Conservation (phyloP, 2,329 filamentous ascomycete species). For the Orbilia ellipsospora region DNA sequence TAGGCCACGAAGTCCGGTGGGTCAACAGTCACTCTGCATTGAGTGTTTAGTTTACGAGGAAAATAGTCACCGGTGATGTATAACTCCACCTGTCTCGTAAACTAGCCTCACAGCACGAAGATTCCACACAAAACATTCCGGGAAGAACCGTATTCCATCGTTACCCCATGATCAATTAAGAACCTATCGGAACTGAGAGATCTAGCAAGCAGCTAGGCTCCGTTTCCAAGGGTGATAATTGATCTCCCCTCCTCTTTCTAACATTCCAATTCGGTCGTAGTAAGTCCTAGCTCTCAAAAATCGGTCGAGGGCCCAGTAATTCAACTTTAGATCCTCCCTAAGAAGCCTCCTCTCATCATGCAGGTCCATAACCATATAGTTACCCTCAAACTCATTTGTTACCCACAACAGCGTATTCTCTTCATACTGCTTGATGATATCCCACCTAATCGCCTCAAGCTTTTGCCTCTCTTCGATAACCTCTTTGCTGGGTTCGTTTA, state of each 20-base stretch:
- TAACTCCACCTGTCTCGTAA: too few species aligned
- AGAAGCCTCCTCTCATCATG: constrained; percentile 71
- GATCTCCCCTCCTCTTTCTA: neutral
- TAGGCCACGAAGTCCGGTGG: too few species aligned
- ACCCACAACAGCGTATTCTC: constrained; percentile 80
- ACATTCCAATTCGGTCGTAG: constrained; percentile 77
- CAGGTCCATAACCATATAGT: constrained; percentile 61
- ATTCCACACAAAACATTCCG: too few species aligned
- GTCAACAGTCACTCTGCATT: too few species aligned
- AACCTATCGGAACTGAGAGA: too few species aligned
- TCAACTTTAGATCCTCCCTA: constrained; percentile 72
- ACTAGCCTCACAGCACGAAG: too few species aligned
- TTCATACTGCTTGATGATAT: constrained; percentile 79
- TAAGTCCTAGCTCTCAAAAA: constrained; percentile 82
- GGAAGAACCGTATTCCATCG: too few species aligned
- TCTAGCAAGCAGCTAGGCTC: neutral
- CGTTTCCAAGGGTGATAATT: neutral
- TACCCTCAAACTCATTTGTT: constrained; percentile 61
- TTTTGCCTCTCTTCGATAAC: constrained; percentile 74
- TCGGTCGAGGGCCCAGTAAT: constrained; percentile 91
- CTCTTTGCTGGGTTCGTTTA: constrained; percentile 64
- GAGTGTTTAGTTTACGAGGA: too few species aligned
- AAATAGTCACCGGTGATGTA: too few species aligned
- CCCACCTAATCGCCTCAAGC: constrained; percentile 60
- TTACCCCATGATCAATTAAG: too few species aligned